Evolutionary conservation across 305 asterid genomes (phyloP), one percentile per base, ranked within the genome.

Genomic region (Fraxinus angustifolia): DNA sequence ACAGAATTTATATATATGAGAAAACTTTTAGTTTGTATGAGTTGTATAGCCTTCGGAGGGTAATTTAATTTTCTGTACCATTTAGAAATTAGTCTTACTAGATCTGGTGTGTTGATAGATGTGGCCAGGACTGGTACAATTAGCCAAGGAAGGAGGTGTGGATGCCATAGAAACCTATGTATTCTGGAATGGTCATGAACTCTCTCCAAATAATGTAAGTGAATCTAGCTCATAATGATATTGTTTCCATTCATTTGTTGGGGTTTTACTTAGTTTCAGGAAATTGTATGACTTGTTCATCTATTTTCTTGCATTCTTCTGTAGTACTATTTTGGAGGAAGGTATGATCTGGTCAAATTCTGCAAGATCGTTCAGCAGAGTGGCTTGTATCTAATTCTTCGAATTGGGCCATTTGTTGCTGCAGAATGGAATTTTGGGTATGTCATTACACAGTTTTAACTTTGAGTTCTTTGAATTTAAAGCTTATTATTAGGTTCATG

Each of bases 371-470:
- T 94, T 83, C 94, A 90, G 84, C 85, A 89, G 72, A 88, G 98
- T 45, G 93, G 94, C 79, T 74, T 94, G 96, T 91, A 88, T 89
- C 34, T 94, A 87, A 89, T 93, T 65, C 97, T 94, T 56, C 91
- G 98, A 8, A 94, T 94, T 60, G 98, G 98, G 45, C 98, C 98
- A 10, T 91, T 94, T 84, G 91, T 94, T 26, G 98, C 98, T 0
- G 98, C 98, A 31, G 98, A 94, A 79, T 94, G 98, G 98, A 92
- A 94, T 82, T 94, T 85, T 78, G 98, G 98, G 98, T 93, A 84
- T 7, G 86, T 38, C 76, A 30, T 62, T 48, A 31, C 36, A 21
- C 45, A 76, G 19, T 71, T 48, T 50, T 72, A 38, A 33, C 23
- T 17, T 48, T 33, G 14, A 8, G 30, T 58, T 28, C 30, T 80